Conservation (phyloP, 2,329 filamentous ascomycete genomes). For the Grosmannia clavigera region DNA sequence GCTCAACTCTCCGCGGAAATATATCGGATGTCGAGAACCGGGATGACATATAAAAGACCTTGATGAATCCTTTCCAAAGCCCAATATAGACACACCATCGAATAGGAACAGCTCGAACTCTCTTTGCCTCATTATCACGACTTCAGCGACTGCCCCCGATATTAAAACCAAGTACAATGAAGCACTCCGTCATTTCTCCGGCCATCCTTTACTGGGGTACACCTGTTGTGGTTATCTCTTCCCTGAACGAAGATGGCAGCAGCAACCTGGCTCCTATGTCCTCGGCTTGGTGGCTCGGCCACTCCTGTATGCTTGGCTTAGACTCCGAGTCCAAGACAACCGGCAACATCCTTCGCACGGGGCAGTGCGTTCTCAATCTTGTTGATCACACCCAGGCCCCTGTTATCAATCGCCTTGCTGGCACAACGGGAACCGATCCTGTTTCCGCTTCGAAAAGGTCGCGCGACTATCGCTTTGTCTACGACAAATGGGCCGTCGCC, state of each 20-base stretch:
- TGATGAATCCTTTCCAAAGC: background rate
- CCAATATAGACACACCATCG: background rate
- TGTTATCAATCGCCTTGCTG: background rate
- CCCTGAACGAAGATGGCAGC: background rate
- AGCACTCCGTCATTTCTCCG: background rate
- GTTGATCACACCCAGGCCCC: background rate
- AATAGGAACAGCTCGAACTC: background rate
- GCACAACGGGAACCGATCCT: background rate
- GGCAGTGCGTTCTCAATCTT: background rate
- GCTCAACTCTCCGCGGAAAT: background rate
- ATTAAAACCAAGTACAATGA: background rate
- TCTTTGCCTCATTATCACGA: background rate
- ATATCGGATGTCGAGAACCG: background rate
- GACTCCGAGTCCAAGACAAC: background rate
- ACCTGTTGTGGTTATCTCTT: background rate
- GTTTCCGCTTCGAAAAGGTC: background rate
- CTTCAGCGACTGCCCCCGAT: background rate
- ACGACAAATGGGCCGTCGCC: background rate
- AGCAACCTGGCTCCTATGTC: background rate
- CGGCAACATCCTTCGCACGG: background rate
- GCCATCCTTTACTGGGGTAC: background rate
- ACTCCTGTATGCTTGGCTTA: background rate
- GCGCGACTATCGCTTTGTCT: background rate
- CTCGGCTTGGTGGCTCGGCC: background rate
- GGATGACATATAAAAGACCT: background rate